Evolutionary conservation across 202 grass and related monocot genomes (phyloP).

Genomic region (Schoenoplectus triqueter): DNA sequence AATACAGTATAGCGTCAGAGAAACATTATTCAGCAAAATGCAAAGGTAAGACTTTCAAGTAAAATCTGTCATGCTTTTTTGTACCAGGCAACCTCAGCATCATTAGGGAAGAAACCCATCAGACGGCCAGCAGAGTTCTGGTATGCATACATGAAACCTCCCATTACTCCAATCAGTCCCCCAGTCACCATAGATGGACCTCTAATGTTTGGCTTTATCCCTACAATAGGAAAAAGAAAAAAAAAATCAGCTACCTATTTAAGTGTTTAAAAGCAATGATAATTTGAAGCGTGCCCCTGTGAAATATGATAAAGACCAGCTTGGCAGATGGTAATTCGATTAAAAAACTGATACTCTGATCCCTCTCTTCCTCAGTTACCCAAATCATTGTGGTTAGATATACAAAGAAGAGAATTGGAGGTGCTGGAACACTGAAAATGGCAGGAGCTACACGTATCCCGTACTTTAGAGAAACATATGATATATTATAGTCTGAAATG

Average conservation of each 20-base stretch:
- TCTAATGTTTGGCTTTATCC: constrained; percentile 94
- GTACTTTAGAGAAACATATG: not conserved
- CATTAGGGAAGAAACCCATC: constrained; percentile 98
- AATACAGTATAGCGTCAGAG: constrained; percentile 16
- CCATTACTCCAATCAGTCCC: constrained; percentile 80
- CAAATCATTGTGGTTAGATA: not conserved
- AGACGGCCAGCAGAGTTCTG: constrained; percentile 91
- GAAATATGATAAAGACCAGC: not conserved
- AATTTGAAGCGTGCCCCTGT: not conserved
- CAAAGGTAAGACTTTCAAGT: not conserved
- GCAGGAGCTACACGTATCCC: not conserved
- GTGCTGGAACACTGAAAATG: not conserved
- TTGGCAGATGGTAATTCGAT: not conserved
- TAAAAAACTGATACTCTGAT: not conserved
- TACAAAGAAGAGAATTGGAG: not conserved
- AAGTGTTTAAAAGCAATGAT: not conserved
- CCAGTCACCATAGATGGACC: constrained; percentile 96
- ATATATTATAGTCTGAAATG: not conserved
- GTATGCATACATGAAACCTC: constrained; percentile 97
- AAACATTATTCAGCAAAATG: constrained; percentile 30
- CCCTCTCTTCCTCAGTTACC: not conserved
- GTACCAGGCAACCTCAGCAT: constrained; percentile 69
- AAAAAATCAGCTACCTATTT: not conserved
- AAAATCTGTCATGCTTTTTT: constrained; percentile 45
- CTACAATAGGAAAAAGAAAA: constrained; percentile 31